A percentile compares a stretch with the other conserved stretches of the same genome.
Evolutionary conservation across 768 basidiomycete genomes (phyloP).

Genomic region (Pleurotus cornucopiae): DNA sequence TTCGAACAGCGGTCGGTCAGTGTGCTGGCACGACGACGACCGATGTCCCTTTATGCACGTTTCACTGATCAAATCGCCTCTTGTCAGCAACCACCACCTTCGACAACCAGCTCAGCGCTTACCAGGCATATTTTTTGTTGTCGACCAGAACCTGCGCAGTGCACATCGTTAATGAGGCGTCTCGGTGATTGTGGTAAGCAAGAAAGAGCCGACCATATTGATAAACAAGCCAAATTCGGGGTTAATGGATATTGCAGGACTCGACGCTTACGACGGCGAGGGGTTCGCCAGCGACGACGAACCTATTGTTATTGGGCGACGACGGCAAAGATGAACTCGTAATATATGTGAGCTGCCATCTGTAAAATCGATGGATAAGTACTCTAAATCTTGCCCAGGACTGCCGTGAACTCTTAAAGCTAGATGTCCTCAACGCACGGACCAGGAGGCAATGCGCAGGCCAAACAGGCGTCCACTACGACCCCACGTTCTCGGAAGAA

Average conservation of each 20-base stretch:
- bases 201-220: neutral
- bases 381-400: neutral
- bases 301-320: slow-evolving; percentile 2
- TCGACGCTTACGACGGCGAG: slow-evolving; percentile 5
- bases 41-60: slow-evolving; percentile 95
- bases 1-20: slow-evolving; percentile 83
- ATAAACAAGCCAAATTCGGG: neutral
- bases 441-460: slow-evolving; percentile 1
- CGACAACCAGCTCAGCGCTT: slow-evolving; percentile 19
- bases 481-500: too few relatives aligned
- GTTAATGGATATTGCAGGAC: neutral
- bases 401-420: slow-evolving; percentile 2
- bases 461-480: neutral
- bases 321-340: neutral
- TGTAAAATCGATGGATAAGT: slow-evolving; percentile 1
- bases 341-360: slow-evolving; percentile 3
- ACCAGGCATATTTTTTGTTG: slow-evolving; percentile 84
- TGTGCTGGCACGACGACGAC: slow-evolving; percentile 85
- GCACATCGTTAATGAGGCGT: neutral
- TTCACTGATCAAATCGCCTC: slow-evolving; percentile 46
- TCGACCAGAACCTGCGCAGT: slow-evolving; percentile 59
- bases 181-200: neutral
- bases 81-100: slow-evolving; percentile 9
- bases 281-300: slow-evolving; percentile 6
- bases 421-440: neutral